phyloP scores from a whole-genome alignment of 225 moss, liverwort and hornwort genomes.

The Rhytidiadelphus loreus region DNA sequence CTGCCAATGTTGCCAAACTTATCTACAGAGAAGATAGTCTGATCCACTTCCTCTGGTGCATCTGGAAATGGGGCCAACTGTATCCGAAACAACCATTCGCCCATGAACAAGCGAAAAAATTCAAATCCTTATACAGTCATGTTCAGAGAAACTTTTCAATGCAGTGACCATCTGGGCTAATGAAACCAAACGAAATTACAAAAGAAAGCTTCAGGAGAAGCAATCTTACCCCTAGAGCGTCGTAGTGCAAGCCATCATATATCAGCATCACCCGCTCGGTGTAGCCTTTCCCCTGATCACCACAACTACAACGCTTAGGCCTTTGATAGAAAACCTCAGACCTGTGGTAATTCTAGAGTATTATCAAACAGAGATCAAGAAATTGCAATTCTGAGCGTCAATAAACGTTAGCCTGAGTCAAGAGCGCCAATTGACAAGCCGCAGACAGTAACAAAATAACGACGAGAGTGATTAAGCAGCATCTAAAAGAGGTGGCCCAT shows the following conservation, averaged over 20 bases:
- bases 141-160: neutral
- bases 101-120: neutral
- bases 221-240: constrained; percentile 61
- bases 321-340: neutral
- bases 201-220: neutral
- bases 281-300: constrained; percentile 68
- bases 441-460: neutral
- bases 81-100: neutral
- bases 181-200: neutral
- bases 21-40: constrained; percentile 83
- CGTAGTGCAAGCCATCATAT: constrained; percentile 92
- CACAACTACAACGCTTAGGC: neutral
- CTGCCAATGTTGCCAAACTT: constrained; percentile 65
- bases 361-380: neutral
- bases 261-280: constrained; percentile 81
- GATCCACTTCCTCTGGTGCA: constrained; percentile 90
- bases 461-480: neutral
- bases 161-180: neutral
- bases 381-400: neutral
- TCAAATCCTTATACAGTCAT: neutral
- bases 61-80: constrained; percentile 86
- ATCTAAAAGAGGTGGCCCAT: neutral
- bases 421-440: neutral
- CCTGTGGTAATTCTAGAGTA: neutral
- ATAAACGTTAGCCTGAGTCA: neutral